phyloP scores from a whole-genome alignment of 2,329 filamentous ascomycete genomes.

The Incumbomyces delicatus region DNA sequence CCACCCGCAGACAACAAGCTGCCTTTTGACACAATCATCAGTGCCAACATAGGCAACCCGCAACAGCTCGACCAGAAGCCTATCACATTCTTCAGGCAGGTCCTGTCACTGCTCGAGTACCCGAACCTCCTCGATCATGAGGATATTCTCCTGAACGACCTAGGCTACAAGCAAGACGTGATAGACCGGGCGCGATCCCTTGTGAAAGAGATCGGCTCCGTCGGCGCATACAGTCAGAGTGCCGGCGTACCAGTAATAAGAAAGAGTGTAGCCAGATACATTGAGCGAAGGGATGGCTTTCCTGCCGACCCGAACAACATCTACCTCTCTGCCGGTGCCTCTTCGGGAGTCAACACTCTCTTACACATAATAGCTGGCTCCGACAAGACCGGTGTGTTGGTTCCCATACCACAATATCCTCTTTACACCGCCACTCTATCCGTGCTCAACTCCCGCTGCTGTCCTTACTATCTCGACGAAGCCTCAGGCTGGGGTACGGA shows the following conservation, averaged over 20 bases:
- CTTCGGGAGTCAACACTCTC: slow-evolving; percentile 87
- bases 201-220: slow-evolving; percentile 73
- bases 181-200: slow-evolving; percentile 73
- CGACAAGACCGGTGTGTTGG: slow-evolving; percentile 70
- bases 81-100: slow-evolving; percentile 97
- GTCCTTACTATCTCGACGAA: slow-evolving; percentile 93
- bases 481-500: slow-evolving; percentile 78
- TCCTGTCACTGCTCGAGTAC: slow-evolving; percentile 86
- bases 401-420: slow-evolving; percentile 95
- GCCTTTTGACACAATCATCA: slow-evolving; percentile 85
- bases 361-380: slow-evolving; percentile 77
- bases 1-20: slow-evolving; percentile 45
- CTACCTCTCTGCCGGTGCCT: slow-evolving; percentile 86
- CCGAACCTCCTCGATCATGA: slow-evolving; percentile 73
- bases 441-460: slow-evolving; percentile 72
- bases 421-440: slow-evolving; percentile 91
- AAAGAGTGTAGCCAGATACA: slow-evolving; percentile 82
- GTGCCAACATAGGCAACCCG: slow-evolving; percentile 97
- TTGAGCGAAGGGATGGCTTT: slow-evolving; percentile 86
- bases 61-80: slow-evolving; percentile 98
- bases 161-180: slow-evolving; percentile 86
- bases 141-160: slow-evolving; percentile 60
- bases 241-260: slow-evolving; percentile 79
- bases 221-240: slow-evolving; percentile 93
- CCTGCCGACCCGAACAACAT: slow-evolving; percentile 69